Conservation (phyloP, 805 yeast genomes). For the Candida multigemmis region DNA sequence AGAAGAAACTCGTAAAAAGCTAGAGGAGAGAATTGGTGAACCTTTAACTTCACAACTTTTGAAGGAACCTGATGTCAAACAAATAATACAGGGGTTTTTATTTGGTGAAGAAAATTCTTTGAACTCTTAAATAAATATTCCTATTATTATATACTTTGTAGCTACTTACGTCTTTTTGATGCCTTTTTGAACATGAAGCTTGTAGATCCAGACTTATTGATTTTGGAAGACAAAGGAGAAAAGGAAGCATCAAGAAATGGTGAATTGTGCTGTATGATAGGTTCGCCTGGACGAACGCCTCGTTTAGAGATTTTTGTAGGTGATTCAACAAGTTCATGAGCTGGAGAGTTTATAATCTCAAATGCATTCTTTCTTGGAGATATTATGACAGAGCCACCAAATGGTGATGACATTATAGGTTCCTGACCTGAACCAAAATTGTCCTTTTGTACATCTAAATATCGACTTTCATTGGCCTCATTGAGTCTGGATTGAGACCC, state of each 20-base stretch:
- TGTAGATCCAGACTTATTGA: not conserved
- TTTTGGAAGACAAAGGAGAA: not conserved
- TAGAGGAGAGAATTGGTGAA: constrained; percentile 54
- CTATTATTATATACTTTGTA: not conserved
- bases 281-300: constrained; percentile 24
- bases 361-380: too few species aligned
- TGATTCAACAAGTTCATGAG: constrained; percentile 2
- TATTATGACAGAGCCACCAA: too few species aligned
- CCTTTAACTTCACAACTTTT: constrained; percentile 42
- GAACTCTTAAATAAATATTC: constrained; percentile 1
- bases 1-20: constrained; percentile 26
- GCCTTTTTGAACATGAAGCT: constrained; percentile 1
- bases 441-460: too few species aligned
- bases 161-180: not conserved
- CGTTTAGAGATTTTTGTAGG: constrained; percentile 2
- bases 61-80: constrained; percentile 38
- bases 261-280: constrained; percentile 21
- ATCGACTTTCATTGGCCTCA: too few species aligned
- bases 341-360: too few species aligned
- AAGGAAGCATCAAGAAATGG: constrained; percentile 21
- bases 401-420: too few species aligned
- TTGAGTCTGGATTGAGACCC: too few species aligned
- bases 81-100: constrained; percentile 55
- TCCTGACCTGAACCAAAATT: too few species aligned
- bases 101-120: constrained; percentile 48